These are phyloP conservation scores for Amanita rubescens DNA, from an alignment of 768 basidiomycete species.

Conservation along the genomic window DNA sequence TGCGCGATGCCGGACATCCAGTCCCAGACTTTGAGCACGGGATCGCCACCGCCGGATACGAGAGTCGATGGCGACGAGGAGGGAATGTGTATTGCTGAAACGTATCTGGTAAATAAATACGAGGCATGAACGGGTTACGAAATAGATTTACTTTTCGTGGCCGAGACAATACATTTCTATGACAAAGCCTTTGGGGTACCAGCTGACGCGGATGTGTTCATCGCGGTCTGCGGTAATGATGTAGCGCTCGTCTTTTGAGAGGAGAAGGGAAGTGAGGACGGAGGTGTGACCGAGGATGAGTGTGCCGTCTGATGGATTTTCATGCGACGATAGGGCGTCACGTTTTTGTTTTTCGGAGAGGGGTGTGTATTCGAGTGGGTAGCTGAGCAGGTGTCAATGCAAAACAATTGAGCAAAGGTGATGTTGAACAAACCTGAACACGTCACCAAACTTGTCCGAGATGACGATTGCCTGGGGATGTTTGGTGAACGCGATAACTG, in stretches of 20 bases:
- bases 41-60: constrained; percentile 87
- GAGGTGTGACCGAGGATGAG: constrained; percentile 87
- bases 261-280: constrained; percentile 65
- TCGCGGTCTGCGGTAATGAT: constrained; percentile 92
- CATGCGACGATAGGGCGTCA: constrained; percentile 48
- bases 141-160: constrained; percentile 57
- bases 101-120: constrained; percentile 46
- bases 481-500: constrained; percentile 54
- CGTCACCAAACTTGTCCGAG: constrained; percentile 93
- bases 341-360: constrained; percentile 25
- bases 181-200: constrained; percentile 80
- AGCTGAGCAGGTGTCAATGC: constrained; percentile 32
- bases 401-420: background rate
- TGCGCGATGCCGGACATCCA: constrained; percentile 58
- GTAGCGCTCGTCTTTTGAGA: constrained; percentile 59
- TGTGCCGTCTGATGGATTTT: constrained; percentile 59
- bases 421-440: constrained; percentile 62
- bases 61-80: constrained; percentile 37
- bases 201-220: constrained; percentile 89
- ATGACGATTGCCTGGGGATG: constrained; percentile 64
- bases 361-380: constrained; percentile 44
- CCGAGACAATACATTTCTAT: constrained; percentile 88
- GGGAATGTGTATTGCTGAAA: constrained; percentile 76
- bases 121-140: background rate
- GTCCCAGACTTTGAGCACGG: constrained; percentile 69